Evolutionary conservation across 2,329 filamentous ascomycete species (phyloP).

Genomic region (Trichophyton verrucosum): DNA sequence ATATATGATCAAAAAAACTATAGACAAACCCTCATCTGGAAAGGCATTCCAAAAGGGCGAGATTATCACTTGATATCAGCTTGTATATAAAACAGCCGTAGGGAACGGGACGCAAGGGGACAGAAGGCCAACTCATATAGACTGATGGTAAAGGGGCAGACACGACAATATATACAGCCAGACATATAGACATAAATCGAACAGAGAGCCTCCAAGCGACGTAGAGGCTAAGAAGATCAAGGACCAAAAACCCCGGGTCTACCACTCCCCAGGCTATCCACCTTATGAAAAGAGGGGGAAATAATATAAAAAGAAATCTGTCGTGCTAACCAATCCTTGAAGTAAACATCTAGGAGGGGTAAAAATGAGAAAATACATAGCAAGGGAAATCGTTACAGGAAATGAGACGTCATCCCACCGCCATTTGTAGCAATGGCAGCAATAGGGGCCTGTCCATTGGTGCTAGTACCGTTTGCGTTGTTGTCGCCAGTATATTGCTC

Average conservation of each 20-base stretch:
- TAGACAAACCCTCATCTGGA: background rate
- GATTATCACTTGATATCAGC: background rate
- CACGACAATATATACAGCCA: background rate
- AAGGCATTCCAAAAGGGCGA: background rate
- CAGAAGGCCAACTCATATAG: background rate
- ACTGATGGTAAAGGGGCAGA: background rate
- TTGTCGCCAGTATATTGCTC: constrained; percentile 28
- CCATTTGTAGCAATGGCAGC: constrained; percentile 6
- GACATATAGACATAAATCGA: background rate
- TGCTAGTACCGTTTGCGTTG: constrained; percentile 6
- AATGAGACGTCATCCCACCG: constrained; percentile 10
- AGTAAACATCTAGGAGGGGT: background rate
- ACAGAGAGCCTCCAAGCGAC: background rate
- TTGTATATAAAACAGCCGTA: background rate
- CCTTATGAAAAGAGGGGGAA: background rate
- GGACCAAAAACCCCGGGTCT: background rate
- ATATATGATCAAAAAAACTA: background rate
- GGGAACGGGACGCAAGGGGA: background rate
- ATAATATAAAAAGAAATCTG: background rate
- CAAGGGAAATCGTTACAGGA: constrained; percentile 8
- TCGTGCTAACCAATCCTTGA: background rate
- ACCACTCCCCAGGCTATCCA: background rate
- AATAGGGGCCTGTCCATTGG: background rate
- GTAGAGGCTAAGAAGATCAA: background rate
- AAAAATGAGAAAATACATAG: background rate